phyloP scores from a whole-genome alignment of 352 stramenopile species.

The Globisporangium polare region DNA sequence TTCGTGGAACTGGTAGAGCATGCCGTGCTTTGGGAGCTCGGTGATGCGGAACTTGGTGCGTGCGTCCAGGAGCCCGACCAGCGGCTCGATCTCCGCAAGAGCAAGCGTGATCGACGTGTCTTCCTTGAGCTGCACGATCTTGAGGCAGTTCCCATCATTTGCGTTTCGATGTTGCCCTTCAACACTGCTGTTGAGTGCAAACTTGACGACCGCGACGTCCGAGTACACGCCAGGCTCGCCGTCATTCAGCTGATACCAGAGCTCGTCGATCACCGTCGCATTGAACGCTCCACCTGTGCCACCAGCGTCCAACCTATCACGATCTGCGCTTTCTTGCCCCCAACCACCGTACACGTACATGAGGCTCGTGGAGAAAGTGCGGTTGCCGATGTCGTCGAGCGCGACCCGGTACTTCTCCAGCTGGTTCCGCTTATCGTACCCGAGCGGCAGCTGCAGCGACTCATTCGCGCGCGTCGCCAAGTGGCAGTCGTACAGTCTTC shows the following conservation, averaged over 20 bases:
- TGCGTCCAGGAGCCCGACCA: constrained; percentile 27
- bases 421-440: constrained; percentile 5
- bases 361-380: constrained; percentile 43
- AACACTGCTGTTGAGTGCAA: constrained; percentile 5
- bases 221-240: constrained; percentile 22
- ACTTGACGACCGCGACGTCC: constrained; percentile 9
- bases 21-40: constrained; percentile 33
- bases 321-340: too few relatives aligned
- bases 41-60: constrained; percentile 33
- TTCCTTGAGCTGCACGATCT: constrained; percentile 43
- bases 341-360: constrained; percentile 41
- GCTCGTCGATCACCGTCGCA: constrained; percentile 27
- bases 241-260: constrained; percentile 52
- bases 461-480: constrained; percentile 16
- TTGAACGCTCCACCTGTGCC: background rate
- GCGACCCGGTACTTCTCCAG: constrained; percentile 31
- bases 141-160: constrained; percentile 4
- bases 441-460: constrained; percentile 4
- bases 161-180: background rate
- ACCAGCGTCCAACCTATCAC: too few relatives aligned
- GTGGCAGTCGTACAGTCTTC: constrained; percentile 54
- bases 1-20: constrained; percentile 48
- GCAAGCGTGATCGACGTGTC: constrained; percentile 37
- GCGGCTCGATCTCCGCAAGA: constrained; percentile 37
- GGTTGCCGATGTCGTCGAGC: constrained; percentile 15